Evolutionary conservation across 1,284 basidiomycete genomes (phyloP).

Genomic region (Leccinum proliferum): DNA sequence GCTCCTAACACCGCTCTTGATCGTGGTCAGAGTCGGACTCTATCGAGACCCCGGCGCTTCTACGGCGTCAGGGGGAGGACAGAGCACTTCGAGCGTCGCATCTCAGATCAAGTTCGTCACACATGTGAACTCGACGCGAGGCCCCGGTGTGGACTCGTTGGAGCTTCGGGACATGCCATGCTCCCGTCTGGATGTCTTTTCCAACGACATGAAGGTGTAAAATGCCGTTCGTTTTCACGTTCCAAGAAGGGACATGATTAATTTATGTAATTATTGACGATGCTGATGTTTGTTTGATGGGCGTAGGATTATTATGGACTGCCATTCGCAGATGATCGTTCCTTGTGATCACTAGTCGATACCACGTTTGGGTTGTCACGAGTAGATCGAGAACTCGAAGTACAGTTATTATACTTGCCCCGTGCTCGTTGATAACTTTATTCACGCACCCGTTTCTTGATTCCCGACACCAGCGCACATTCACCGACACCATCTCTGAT

Average conservation of each 20-base stretch:
- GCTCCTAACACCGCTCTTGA: conserved; percentile 15
- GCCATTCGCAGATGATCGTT: not conserved
- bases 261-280: not conserved
- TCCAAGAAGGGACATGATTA: not conserved
- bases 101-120: not conserved
- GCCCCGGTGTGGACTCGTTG: not conserved
- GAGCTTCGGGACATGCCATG: not conserved
- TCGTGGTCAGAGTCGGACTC: conserved; percentile 13
- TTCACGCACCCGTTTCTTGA: not conserved
- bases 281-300: not conserved
- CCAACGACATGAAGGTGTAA: conserved; percentile 4
- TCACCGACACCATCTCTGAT: not conserved
- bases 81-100: not conserved
- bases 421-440: not conserved
- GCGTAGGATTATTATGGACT: not conserved
- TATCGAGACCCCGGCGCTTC: conserved; percentile 1
- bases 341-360: not conserved
- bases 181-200: not conserved
- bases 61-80: not conserved
- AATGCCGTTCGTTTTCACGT: not conserved
- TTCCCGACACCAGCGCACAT: not conserved
- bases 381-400: not conserved
- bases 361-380: not conserved
- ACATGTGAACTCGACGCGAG: not conserved
- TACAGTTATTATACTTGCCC: not conserved